A percentile compares a stretch with the other conserved stretches of the same genome.
Evolutionary conservation across 306 rosid species (phyloP).

Genomic region (Malus asiatica): DNA sequence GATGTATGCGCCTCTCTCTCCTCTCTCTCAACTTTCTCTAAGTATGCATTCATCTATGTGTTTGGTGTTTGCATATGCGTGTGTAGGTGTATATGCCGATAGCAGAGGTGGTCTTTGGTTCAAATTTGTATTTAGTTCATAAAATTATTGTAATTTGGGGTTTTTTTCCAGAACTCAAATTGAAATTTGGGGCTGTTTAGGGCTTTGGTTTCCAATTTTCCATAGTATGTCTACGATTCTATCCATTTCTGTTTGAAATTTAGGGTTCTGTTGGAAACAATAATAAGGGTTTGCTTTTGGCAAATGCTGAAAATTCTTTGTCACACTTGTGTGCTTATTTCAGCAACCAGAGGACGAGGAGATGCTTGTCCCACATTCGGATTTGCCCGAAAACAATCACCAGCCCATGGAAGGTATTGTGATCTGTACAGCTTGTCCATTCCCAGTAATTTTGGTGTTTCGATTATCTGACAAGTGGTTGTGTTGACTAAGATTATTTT

Average conservation of each 20-base stretch:
- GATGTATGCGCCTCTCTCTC: conserved; percentile 42
- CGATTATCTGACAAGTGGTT: background rate
- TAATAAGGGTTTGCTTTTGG: conserved; percentile 20
- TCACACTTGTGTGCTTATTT: conserved; percentile 11
- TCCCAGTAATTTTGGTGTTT: background rate
- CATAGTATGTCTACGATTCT: conserved; percentile 14
- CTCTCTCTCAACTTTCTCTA: conserved; percentile 10
- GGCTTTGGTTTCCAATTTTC: conserved; percentile 38
- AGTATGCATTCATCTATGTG: background rate
- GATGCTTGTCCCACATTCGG: conserved; percentile 80
- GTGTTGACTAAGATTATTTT: background rate
- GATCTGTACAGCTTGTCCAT: conserved; percentile 19
- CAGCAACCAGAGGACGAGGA: conserved; percentile 92
- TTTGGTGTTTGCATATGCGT: background rate
- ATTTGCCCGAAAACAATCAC: conserved; percentile 72
- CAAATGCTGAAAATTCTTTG: conserved; percentile 20
- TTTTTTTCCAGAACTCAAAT: background rate
- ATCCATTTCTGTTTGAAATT: conserved; percentile 30
- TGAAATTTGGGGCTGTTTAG: conserved; percentile 19
- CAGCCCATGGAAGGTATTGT: conserved; percentile 77
- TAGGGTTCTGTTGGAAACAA: conserved; percentile 27
- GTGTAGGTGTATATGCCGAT: conserved; percentile 12
- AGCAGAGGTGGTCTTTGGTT: conserved; percentile 14
- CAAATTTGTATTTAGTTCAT: conserved; percentile 14
- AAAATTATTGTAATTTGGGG: conserved; percentile 18